phyloP scores from a whole-genome alignment of 805 yeast species.

The Ogataea salicorniae region DNA sequence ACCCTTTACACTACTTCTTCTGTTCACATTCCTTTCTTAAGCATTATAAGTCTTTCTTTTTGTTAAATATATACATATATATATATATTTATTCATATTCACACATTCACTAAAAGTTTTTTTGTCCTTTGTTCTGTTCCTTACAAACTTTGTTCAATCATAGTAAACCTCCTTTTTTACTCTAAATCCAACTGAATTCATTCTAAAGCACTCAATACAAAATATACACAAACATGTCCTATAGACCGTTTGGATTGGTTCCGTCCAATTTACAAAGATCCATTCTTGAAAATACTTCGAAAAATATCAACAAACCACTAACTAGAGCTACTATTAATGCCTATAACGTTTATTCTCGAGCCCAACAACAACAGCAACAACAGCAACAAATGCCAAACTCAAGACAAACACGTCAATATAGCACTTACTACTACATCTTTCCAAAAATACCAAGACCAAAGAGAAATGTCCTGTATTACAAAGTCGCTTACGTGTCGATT shows the following conservation, averaged over 20 bases:
- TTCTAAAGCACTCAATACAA: not conserved
- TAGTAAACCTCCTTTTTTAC: not conserved
- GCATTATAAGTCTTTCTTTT: no score
- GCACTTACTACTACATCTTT: slow-evolving; percentile 34
- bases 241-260: slow-evolving; percentile 5
- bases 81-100: no score
- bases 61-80: no score
- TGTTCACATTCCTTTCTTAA: no score
- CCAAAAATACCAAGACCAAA: slow-evolving; percentile 56
- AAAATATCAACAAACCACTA: slow-evolving; percentile 19
- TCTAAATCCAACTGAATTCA: not conserved
- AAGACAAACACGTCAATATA: slow-evolving; percentile 7
- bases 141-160: not conserved
- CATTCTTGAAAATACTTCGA: slow-evolving; percentile 3
- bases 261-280: not conserved
- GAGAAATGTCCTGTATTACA: slow-evolving; percentile 47
- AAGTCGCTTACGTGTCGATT: slow-evolving; percentile 16
- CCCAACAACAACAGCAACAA: slow-evolving; percentile 5
- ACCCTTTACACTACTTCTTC: no score
- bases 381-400: slow-evolving; percentile 12
- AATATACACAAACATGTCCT: not conserved
- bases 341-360: slow-evolving; percentile 8
- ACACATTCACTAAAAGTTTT: no score
- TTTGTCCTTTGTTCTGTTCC: no score
- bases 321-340: slow-evolving; percentile 22